phyloP scores from a whole-genome alignment of 148 eudicot genomes.

The Chenopodium album region DNA sequence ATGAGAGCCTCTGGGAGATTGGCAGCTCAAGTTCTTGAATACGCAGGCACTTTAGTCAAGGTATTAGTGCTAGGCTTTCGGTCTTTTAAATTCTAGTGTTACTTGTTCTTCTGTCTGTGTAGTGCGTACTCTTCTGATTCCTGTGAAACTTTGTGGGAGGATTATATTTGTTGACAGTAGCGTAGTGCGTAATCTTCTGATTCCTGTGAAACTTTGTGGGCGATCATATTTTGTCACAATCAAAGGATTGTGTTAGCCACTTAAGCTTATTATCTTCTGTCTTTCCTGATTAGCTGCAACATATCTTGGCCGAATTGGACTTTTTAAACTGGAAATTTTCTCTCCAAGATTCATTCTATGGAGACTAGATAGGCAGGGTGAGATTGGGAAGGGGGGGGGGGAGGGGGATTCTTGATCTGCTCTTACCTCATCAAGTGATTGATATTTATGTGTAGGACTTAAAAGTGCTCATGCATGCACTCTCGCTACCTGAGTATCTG shows the following conservation, averaged over 20 bases:
- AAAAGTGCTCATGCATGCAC: too few relatives aligned
- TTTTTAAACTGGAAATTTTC: neutral
- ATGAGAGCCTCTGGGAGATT: constrained; percentile 97
- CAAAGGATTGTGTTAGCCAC: neutral
- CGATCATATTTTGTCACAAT: neutral
- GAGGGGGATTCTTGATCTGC: too few relatives aligned
- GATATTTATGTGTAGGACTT: too few relatives aligned
- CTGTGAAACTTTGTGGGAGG: neutral
- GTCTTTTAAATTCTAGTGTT: neutral
- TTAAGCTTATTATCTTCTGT: neutral
- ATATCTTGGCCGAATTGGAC: neutral
- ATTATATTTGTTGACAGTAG: neutral
- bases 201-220: neutral
- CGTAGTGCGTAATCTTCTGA: neutral
- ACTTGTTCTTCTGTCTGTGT: neutral
- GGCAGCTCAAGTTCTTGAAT: constrained; percentile 91
- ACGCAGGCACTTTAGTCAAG: constrained; percentile 99
- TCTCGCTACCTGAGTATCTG: too few relatives aligned
- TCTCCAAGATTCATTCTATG: neutral
- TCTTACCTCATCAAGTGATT: too few relatives aligned
- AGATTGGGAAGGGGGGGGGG: too few relatives aligned
- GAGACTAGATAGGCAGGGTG: neutral
- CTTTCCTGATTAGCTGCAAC: neutral
- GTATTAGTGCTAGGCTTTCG: constrained; percentile 32
- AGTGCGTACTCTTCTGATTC: neutral